Conservation (phyloP, 2,329 filamentous ascomycete species). For the Dactylellina parvicollis region DNA sequence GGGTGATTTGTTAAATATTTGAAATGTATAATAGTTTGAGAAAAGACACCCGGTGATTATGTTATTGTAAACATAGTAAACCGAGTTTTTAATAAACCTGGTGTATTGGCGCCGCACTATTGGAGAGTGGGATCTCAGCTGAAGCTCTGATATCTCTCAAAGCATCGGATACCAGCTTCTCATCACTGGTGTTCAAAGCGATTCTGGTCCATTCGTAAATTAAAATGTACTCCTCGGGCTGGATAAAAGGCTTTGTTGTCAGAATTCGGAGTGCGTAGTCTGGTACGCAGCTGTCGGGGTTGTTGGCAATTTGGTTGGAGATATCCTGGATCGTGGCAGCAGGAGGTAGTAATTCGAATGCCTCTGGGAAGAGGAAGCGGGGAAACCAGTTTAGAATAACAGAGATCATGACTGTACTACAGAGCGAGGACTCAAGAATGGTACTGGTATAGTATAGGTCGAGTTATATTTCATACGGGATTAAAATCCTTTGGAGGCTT, state of each 20-base stretch:
- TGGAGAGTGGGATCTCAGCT: not conserved
- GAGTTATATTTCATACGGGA: too few species aligned
- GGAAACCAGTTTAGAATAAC: conserved; percentile 17
- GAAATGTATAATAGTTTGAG: too few species aligned
- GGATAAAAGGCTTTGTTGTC: conserved; percentile 11
- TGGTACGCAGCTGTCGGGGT: not conserved
- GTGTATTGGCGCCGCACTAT: not conserved
- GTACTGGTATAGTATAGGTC: too few species aligned
- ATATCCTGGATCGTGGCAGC: conserved; percentile 8
- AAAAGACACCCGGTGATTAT: too few species aligned
- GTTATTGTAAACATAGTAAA: not conserved
- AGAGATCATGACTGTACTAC: conserved; percentile 9
- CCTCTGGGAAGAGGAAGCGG: conserved; percentile 20
- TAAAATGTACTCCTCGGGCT: conserved; percentile 14
- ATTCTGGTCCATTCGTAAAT: conserved; percentile 24
- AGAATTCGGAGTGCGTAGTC: conserved; percentile 29
- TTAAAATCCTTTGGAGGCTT: too few species aligned
- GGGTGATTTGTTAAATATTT: too few species aligned
- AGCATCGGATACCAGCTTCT: not conserved
- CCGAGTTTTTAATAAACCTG: not conserved
- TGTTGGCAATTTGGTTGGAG: not conserved
- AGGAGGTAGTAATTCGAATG: not conserved
- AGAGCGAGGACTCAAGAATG: too few species aligned
- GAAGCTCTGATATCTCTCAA: conserved; percentile 5
- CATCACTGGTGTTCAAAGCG: conserved; percentile 16